Conservation (phyloP, 345 rosid genomes). For the Salix udensis region DNA sequence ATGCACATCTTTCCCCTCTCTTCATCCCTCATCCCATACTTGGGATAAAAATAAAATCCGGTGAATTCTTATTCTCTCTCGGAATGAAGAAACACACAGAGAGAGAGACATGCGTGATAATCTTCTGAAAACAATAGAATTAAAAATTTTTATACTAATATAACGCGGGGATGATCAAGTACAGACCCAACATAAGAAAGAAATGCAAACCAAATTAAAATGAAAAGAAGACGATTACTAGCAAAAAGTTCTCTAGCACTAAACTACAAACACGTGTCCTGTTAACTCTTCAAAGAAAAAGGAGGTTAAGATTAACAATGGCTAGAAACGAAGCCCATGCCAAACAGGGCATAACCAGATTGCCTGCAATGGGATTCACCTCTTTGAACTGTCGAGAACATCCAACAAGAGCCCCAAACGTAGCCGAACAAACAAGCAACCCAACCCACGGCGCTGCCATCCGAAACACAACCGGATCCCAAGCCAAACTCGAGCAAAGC, state of each 20-base stretch:
- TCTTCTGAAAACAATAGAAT: too few species aligned
- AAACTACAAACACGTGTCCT: neutral
- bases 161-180: too few species aligned
- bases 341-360: slow-evolving; percentile 68
- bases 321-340: slow-evolving; percentile 67
- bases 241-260: neutral
- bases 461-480: slow-evolving; percentile 54
- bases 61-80: too few species aligned
- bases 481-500: slow-evolving; percentile 44
- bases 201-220: too few species aligned
- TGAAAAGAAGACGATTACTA: too few species aligned
- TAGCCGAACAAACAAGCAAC: slow-evolving; percentile 36
- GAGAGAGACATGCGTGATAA: too few species aligned
- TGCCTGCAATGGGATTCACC: slow-evolving; percentile 64
- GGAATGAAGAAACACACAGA: too few species aligned
- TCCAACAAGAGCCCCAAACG: slow-evolving; percentile 47
- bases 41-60: too few species aligned
- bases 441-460: slow-evolving; percentile 49
- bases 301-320: slow-evolving; percentile 57
- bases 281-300: slow-evolving; percentile 21
- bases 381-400: slow-evolving; percentile 50
- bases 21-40: too few species aligned
- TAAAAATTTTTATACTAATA: too few species aligned
- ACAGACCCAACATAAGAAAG: too few species aligned
- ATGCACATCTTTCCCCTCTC: too few species aligned